These are phyloP conservation scores for Hypoxylon fuscum DNA, from an alignment of 495 filamentous ascomycete genomes.

Conservation along the genomic window DNA sequence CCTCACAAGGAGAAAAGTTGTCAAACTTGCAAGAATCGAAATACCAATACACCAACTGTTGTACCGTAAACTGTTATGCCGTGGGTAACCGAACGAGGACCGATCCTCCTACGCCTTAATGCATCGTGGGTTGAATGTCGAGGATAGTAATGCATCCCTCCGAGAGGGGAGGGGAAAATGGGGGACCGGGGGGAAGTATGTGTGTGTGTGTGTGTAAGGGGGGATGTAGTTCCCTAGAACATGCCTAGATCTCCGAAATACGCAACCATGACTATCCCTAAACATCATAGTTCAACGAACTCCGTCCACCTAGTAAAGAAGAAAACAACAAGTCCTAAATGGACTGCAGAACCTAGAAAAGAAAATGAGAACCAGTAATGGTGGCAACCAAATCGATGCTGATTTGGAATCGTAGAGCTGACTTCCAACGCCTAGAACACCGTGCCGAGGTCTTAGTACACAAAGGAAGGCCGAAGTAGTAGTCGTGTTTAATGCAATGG, in stretches of 20 bases:
- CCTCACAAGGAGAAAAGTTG: slow-evolving; percentile 9
- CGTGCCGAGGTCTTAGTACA: slow-evolving; percentile 7
- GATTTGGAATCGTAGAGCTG: slow-evolving; percentile 3
- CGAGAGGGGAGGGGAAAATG: too few species aligned
- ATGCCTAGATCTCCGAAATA: slow-evolving; percentile 45
- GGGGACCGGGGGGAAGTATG: too few species aligned
- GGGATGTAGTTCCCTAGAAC: slow-evolving; percentile 14
- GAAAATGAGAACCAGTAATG: slow-evolving; percentile 11
- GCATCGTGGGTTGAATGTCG: slow-evolving; percentile 32
- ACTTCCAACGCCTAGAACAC: slow-evolving; percentile 25
- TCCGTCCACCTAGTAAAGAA: slow-evolving; percentile 24
- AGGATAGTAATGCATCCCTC: slow-evolving; percentile 26
- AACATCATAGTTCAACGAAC: slow-evolving; percentile 30
- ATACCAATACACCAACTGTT: slow-evolving; percentile 26
- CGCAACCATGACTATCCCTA: slow-evolving; percentile 33
- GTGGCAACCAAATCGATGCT: slow-evolving; percentile 6
- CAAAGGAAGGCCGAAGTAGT: slow-evolving; percentile 18
- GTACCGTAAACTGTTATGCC: too few species aligned
- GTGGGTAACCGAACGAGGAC: slow-evolving; percentile 25
- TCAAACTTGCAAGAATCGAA: slow-evolving; percentile 19
- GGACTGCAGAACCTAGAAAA: slow-evolving; percentile 1
- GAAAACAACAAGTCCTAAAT: slow-evolving; percentile 22
- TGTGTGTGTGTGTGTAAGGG: too few species aligned
- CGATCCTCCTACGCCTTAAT: slow-evolving; percentile 36
- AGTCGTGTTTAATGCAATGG: slow-evolving; percentile 9